Evolutionary conservation across 768 basidiomycete genomes (phyloP).

Genomic region (Phaeolepiota aurea): DNA sequence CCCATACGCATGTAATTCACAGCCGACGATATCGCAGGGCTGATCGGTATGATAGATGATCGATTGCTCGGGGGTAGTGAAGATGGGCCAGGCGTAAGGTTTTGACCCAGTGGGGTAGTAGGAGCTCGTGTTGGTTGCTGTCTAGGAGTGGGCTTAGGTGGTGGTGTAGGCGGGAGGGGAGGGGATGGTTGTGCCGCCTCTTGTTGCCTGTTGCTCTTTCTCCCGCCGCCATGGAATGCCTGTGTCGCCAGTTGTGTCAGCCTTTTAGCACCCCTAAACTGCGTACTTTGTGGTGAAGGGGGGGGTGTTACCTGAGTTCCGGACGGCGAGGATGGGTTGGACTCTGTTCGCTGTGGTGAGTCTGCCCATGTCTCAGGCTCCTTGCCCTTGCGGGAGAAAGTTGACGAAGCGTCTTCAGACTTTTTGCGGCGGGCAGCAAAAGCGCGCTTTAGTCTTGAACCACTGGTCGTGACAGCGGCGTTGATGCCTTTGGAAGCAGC

Average conservation of each 20-base stretch:
- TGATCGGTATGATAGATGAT: constrained; percentile 45
- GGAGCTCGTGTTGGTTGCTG: constrained; percentile 13
- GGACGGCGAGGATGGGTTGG: constrained; percentile 17
- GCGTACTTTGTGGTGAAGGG: constrained; percentile 2
- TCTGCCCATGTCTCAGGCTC: constrained; percentile 3
- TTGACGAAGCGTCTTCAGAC: constrained; percentile 34
- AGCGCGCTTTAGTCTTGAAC: constrained; percentile 48
- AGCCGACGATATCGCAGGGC: constrained; percentile 50
- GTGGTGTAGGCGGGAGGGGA: constrained; percentile 25
- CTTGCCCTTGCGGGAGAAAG: constrained; percentile 11
- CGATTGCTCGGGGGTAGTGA: constrained; percentile 19
- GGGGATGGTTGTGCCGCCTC: constrained; percentile 21
- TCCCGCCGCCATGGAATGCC: constrained; percentile 23
- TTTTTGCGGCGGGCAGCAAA: constrained; percentile 51
- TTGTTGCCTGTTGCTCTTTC: constrained; percentile 15
- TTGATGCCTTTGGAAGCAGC: constrained; percentile 22
- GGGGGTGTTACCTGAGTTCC: constrained; percentile 11
- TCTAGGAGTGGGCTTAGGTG: constrained; percentile 22
- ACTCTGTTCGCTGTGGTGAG: constrained; percentile 10
- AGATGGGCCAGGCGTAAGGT: constrained; percentile 2
- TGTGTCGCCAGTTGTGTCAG: constrained; percentile 37
- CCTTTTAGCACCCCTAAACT: constrained; percentile 18
- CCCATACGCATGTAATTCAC: constrained; percentile 42
- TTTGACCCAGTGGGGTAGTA: constrained; percentile 8
- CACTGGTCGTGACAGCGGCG: constrained; percentile 32